Base-by-base conservation (phyloP, 2,329 filamentous ascomycete genomes). In the Dothideomycetidae sp. region DNA sequence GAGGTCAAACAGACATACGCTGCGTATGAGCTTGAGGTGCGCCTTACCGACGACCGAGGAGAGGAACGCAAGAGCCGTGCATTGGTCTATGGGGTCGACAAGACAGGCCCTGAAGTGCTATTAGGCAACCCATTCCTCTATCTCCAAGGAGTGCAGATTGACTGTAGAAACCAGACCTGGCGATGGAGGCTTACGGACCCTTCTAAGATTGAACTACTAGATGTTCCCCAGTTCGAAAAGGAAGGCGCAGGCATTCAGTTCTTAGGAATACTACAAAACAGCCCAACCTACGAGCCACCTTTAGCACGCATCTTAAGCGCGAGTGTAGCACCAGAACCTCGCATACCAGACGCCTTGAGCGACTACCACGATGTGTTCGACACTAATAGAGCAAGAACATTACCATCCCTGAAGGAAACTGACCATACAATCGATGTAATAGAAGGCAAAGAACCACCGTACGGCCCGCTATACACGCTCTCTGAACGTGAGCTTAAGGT, bases 401-500 rank as follows among this genome's bases (percentile, higher is more conserved):
- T 26, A 7, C 21, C n/a, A 26, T 7, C 7, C 7, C 7, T n/a
- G 21, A 26, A 26, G 21, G 21, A 26, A 7, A 26, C n/a, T n/a
- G 21, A 26, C 21, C n/a, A 26, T 26, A 26, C n/a, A 7, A 26
- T 26, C n/a, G 7, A 26, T 7, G n/a, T 26, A 7, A 26, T 7
- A 26, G n/a, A 26, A n/a, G 21, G n/a, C 21, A 26, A 26, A 26
- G 21, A 26, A 26, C 21, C 21, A 26, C n/a, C 21, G n/a, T 26
- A 26, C n/a, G 21, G 21, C n/a, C 21, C 21, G 7, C n/a, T 26
- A 26, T 26, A 26, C n/a, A 26, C 7, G 7, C 21, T 26, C 21
- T 26, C n/a, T 7, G 21, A 26, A 26, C 21, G n/a, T 26, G n/a
- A 39, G 21, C 19, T 39, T 12, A 10, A 21, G 12, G 33, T 23